Base-by-base conservation (phyloP, 2,329 filamentous ascomycete genomes). In the Mycosphaerella sp. region DNA sequence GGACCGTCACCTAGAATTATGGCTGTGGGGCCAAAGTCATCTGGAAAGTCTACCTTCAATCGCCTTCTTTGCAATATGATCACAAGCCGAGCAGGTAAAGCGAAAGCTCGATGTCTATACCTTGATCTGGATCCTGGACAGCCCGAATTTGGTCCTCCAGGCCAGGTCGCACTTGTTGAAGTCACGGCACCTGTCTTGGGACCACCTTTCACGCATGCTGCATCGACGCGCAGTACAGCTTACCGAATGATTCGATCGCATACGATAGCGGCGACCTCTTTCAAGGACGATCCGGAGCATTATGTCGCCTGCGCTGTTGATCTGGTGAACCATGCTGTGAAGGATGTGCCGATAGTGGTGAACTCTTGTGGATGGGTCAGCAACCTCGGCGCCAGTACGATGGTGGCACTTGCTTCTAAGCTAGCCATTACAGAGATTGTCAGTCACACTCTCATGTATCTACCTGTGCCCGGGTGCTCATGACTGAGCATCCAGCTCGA, bases 51-150 rank as follows among this genome's bases (percentile, higher is more conserved):
- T 1, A 89, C 85, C 0, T 86, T 89, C 64, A 78, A 79, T 10
- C 80, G 79, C 42, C 67, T 88, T 4, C 71, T 90, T 2, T 70
- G 77, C 7, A 90, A 90, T 62, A 77, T 80, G 9, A 70, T 87
- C 7, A 67, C 87, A n/a, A 85, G 81, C 3, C 61, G 64, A 51
- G 54, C 50, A 54, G 66, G 44, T 55, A 49, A 35, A 37, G 49
- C 54, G 36, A 59, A 59, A 13, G 6, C 30, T n/a, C 30, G 30
- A 50, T 55, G 61, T 61, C 76, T 75, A 49, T 72, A 85, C n/a
- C 74, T 93, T 6, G 87, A 93, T 59, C 73, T 91, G 8, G 87
- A 93, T 63, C 85, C 86, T 0, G 84, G 83, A 0, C 86, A 89
- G 61, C 85, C 87, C 2, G 87, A 90, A 63, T 89, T 85, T 64